These are phyloP conservation scores for Starmerella vaccinii DNA, from an alignment of 805 yeast species.

Conservation along the genomic window DNA sequence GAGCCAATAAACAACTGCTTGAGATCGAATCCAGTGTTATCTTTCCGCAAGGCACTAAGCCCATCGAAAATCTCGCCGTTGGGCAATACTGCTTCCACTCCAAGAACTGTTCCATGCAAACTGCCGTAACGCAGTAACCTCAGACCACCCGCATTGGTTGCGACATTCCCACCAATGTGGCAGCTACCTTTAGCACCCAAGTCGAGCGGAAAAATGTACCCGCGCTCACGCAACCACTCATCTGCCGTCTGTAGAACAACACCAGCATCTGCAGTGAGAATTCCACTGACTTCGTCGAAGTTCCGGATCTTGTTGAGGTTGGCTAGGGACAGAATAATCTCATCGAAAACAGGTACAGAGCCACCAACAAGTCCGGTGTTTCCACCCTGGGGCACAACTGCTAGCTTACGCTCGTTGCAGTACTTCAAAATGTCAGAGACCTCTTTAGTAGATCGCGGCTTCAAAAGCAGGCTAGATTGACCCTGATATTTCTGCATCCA, in stretches of 20 bases:
- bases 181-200: conserved; percentile 95
- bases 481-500: conserved; percentile 92
- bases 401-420: conserved; percentile 65
- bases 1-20: conserved; percentile 88
- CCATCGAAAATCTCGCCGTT: conserved; percentile 73
- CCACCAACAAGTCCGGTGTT: conserved; percentile 95
- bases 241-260: conserved; percentile 78
- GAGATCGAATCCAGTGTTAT: conserved; percentile 87
- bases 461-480: conserved; percentile 64
- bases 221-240: conserved; percentile 62
- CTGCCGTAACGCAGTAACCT: conserved; percentile 82
- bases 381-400: conserved; percentile 94
- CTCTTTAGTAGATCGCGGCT: conserved; percentile 71
- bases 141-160: conserved; percentile 95
- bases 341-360: conserved; percentile 84
- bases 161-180: conserved; percentile 87
- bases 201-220: conserved; percentile 84
- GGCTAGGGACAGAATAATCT: conserved; percentile 60
- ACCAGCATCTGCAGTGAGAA: conserved; percentile 82
- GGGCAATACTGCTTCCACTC: conserved; percentile 81
- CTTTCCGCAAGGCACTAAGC: conserved; percentile 77
- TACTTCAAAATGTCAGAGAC: conserved; percentile 64
- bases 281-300: conserved; percentile 72
- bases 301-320: conserved; percentile 66
- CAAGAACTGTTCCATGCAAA: conserved; percentile 80